A percentile compares a stretch with the other conserved stretches of the same genome.
phyloP scores from a whole-genome alignment of 257 asterid genomes.

The Petrea volubilis region DNA sequence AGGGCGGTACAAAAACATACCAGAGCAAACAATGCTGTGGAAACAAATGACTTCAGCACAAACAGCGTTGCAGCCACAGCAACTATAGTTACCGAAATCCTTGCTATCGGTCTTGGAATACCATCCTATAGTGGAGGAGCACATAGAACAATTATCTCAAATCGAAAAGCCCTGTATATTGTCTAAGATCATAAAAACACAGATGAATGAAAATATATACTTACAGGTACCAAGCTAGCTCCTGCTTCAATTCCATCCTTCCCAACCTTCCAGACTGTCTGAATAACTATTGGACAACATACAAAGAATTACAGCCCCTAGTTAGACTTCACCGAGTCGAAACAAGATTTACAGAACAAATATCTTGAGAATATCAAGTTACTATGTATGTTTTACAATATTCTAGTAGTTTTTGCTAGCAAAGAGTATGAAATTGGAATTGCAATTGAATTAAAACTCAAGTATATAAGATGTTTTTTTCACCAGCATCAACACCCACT shows the following conservation, averaged over 20 bases:
- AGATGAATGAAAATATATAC: conserved; percentile 19
- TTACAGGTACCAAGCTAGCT: conserved; percentile 85
- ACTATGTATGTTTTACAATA: background rate
- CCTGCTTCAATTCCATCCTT: conserved; percentile 96
- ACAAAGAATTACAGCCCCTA: background rate
- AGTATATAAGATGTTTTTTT: background rate
- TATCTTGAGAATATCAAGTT: background rate
- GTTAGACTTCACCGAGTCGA: background rate
- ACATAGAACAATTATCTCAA: background rate
- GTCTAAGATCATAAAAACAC: background rate
- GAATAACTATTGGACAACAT: conserved; percentile 43
- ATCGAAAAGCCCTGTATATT: background rate
- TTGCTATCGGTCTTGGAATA: conserved; percentile 87
- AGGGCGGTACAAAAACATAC: conserved; percentile 45
- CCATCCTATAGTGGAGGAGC: conserved; percentile 41
- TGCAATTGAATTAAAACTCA: background rate
- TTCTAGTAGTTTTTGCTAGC: too few species aligned
- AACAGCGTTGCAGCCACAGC: conserved; percentile 57
- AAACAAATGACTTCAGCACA: conserved; percentile 78
- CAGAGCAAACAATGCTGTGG: conserved; percentile 83
- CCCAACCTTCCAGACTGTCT: conserved; percentile 76
- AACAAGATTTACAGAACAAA: conserved; percentile 4
- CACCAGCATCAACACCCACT: background rate
- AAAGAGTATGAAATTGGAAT: background rate
- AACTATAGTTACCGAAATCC: conserved; percentile 60